Evolutionary conservation across 2,329 filamentous ascomycete genomes (phyloP).

Genomic region (Chaetomiaceae sp.): DNA sequence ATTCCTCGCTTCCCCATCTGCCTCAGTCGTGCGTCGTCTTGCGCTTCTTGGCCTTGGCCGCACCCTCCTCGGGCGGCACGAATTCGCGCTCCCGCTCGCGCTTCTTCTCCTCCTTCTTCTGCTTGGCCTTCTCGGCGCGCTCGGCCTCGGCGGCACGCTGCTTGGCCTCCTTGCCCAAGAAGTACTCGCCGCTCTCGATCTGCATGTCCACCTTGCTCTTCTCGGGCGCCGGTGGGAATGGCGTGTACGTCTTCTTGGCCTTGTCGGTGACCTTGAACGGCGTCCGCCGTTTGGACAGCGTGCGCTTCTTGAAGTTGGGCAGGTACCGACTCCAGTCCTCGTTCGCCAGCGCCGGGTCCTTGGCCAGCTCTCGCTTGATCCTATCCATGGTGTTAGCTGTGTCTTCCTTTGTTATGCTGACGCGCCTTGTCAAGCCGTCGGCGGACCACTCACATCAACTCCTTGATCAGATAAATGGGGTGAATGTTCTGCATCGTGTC

Average conservation of each 20-base stretch:
- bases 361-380: constrained; percentile 22
- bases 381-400: constrained; percentile 10
- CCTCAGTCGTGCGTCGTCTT: constrained; percentile 37
- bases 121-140: constrained; percentile 74
- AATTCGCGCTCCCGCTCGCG: constrained; percentile 81
- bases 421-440: not conserved
- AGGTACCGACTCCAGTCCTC: constrained; percentile 96
- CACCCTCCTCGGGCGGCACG: constrained; percentile 73
- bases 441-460: constrained; percentile 21
- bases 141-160: constrained; percentile 74
- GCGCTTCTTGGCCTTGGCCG: constrained; percentile 57
- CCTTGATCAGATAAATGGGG: constrained; percentile 66
- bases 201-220: constrained; percentile 99
- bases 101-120: constrained; percentile 83
- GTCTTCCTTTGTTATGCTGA: too few species aligned
- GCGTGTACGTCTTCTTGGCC: constrained; percentile 88
- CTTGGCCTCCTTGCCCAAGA: constrained; percentile 87
- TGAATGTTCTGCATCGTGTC: constrained; percentile 98
- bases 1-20: not conserved
- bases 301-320: constrained; percentile 94
- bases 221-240: constrained; percentile 92
- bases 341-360: constrained; percentile 58
- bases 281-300: constrained; percentile 72
- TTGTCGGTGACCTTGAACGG: constrained; percentile 90
- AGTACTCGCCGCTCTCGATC: constrained; percentile 97